Percentiles rank a stretch among this genome's conserved stretches.
These are phyloP conservation scores for Zygotorulaspora florentina DNA, from an alignment of 805 yeast species.

Conservation along the genomic window DNA sequence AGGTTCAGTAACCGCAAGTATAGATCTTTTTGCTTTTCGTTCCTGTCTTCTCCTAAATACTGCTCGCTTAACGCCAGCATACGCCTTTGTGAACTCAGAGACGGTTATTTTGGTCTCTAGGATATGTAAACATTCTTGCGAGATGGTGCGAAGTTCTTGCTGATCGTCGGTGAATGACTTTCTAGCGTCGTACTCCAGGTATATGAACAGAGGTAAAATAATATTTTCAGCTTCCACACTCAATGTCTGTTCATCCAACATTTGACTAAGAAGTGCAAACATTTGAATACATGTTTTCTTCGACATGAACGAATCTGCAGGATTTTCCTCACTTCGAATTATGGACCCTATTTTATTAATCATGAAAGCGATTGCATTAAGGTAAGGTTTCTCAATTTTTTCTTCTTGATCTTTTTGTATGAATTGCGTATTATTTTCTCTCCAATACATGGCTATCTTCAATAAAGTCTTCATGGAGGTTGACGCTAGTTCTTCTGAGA, in stretches of 20 bases:
- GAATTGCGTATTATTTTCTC: conserved; percentile 39
- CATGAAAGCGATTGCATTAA: conserved; percentile 36
- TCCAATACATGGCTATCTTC: conserved; percentile 59
- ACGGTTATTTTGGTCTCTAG: conserved; percentile 68
- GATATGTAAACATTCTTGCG: conserved; percentile 64
- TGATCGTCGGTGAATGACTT: conserved; percentile 38
- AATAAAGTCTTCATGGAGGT: conserved; percentile 67
- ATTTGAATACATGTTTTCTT: conserved; percentile 69
- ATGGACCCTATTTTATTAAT: conserved; percentile 57
- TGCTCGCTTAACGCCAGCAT: conserved; percentile 57
- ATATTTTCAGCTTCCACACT: conserved; percentile 44
- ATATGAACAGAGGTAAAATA: conserved; percentile 51
- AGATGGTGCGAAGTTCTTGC: conserved; percentile 48
- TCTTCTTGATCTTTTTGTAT: conserved; percentile 30
- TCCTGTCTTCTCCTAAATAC: conserved; percentile 66
- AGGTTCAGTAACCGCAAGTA: conserved; percentile 72
- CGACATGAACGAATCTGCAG: conserved; percentile 50
- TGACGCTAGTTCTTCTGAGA: conserved; percentile 57
- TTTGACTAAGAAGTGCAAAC: conserved; percentile 58
- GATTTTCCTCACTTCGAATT: conserved; percentile 60
- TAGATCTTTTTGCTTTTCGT: conserved; percentile 70
- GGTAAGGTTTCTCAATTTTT: conserved; percentile 21
- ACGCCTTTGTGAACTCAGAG: conserved; percentile 58
- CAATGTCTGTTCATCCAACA: conserved; percentile 43
- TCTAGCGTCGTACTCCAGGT: conserved; percentile 38